phyloP scores from a whole-genome alignment of 495 filamentous ascomycete species.

The Ascobolus immersus region DNA sequence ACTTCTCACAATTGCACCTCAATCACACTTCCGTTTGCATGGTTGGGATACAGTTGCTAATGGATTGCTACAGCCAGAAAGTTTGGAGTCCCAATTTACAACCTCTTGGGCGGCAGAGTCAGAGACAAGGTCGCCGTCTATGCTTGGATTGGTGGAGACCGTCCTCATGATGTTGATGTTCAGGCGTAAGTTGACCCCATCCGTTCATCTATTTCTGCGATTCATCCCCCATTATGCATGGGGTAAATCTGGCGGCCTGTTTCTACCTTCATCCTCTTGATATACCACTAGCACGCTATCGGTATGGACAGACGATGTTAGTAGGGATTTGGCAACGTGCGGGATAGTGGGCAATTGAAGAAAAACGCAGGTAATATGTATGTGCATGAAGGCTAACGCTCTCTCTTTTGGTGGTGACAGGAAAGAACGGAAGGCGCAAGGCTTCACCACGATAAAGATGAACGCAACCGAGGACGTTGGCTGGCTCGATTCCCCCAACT shows the following conservation, averaged over 20 bases:
- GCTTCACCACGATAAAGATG: conserved; percentile 55
- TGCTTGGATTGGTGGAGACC: conserved; percentile 67
- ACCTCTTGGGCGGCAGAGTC: conserved; percentile 53
- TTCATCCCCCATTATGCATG: too few species aligned
- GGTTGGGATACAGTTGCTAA: too few species aligned
- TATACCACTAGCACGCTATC: too few species aligned
- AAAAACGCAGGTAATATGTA: too few species aligned
- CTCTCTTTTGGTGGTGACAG: conserved; percentile 13
- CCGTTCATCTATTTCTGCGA: not conserved
- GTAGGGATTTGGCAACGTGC: too few species aligned
- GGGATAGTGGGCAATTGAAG: too few species aligned
- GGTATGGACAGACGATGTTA: too few species aligned
- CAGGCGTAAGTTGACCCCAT: conserved; percentile 26
- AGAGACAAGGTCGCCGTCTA: conserved; percentile 51
- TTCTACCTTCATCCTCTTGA: too few species aligned
- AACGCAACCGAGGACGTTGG: conserved; percentile 56
- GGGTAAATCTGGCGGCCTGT: too few species aligned
- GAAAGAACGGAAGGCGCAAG: conserved; percentile 38
- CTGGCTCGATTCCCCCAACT: conserved; percentile 49
- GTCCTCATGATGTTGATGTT: conserved; percentile 40
- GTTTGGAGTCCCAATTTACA: conserved; percentile 44
- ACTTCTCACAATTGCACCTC: too few species aligned
- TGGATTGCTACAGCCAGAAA: conserved; percentile 19
- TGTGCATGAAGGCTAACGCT: not conserved
- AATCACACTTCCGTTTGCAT: too few species aligned